Evolutionary conservation across 1,284 basidiomycete genomes (phyloP), one percentile per base, ranked within the genome.

Genomic region (Austroboletus novae-zelandiae): DNA sequence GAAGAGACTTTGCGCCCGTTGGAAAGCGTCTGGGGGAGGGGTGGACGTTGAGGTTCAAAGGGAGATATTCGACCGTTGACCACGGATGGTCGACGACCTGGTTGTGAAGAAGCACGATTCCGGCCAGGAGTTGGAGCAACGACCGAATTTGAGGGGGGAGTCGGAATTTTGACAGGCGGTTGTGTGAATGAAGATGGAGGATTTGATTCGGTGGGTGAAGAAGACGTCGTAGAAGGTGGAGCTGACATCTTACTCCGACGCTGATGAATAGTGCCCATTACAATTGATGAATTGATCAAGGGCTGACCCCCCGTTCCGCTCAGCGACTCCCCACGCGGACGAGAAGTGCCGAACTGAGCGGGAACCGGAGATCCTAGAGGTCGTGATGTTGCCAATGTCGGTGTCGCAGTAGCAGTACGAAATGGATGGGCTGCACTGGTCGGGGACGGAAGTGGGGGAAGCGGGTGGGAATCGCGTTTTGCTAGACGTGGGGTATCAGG

Each of bases 181-280:
- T 62, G 64, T 36, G 73, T 73, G 50, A 76, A 74, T 41, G 71
- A 70, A 20, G 78, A 80, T 27, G 77, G 72, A 6, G 62, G 51
- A 9, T 71, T 75, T 7, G 83, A 82, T 41, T 82, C 83, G 25
- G 75, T 74, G 10, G 84, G 83, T 9, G 85, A 84, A 25, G 81
- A 71, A 46, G 76, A 74, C n/a, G 55, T 53, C 15, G 67, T 70
- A 30, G 69, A 63, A 14, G 82, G 78, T 37, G 84, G 81, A 5
- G 79, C 77, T 34, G 83, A 81, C 27, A 75, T 68, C 64, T 86
- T 88, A 39, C 70, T 74, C 52, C 89, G 74, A 52, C 90, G 78
- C 60, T 85, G 84, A 36, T 74, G 79, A 55, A 91, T 86, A 20
- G 84, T 83, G 29, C 89, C 81, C 65, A 82, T 77, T 23, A 64